phyloP scores from a whole-genome alignment of 371 early-diverging fungal species.

The Mucor plumbeus region DNA sequence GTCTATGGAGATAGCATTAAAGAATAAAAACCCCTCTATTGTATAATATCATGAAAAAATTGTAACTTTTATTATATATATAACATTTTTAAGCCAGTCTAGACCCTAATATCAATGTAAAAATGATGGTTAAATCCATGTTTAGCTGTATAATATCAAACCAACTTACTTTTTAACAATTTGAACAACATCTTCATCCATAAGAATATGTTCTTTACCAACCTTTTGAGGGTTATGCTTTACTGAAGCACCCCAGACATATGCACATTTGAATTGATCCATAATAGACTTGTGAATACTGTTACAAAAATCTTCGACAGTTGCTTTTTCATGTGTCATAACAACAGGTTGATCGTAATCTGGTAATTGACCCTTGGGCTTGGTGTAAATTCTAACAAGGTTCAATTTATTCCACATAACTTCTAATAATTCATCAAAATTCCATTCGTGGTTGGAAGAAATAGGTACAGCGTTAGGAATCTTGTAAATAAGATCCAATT shows the following conservation, averaged over 20 bases:
- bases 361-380: slow-evolving; percentile 98
- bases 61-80: slow-evolving; percentile 1
- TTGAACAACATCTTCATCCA: slow-evolving; percentile 99
- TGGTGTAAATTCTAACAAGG: slow-evolving; percentile 91
- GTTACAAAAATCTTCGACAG: slow-evolving; percentile 98
- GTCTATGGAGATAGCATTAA: slow-evolving; percentile 59
- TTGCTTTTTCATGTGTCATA: slow-evolving; percentile 72
- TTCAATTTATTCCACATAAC: slow-evolving; percentile 93
- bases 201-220: slow-evolving; percentile 94
- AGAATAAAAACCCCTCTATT: slow-evolving; percentile 4
- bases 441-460: slow-evolving; percentile 98
- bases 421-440: slow-evolving; percentile 97
- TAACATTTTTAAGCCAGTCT: slow-evolving; percentile 5
- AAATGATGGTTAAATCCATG: background rate
- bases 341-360: slow-evolving; percentile 98
- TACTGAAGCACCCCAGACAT: slow-evolving; percentile 99
- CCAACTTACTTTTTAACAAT: slow-evolving; percentile 76
- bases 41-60: slow-evolving; percentile 3
- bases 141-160: background rate
- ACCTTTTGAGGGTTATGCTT: slow-evolving; percentile 99
- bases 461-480: slow-evolving; percentile 99
- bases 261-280: slow-evolving; percentile 93
- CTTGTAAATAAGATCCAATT: slow-evolving; percentile 93
- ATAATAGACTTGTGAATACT: slow-evolving; percentile 97
- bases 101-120: slow-evolving; percentile 12